Conservation (phyloP, 2,329 filamentous ascomycete genomes). For the Penicillium sp. region DNA sequence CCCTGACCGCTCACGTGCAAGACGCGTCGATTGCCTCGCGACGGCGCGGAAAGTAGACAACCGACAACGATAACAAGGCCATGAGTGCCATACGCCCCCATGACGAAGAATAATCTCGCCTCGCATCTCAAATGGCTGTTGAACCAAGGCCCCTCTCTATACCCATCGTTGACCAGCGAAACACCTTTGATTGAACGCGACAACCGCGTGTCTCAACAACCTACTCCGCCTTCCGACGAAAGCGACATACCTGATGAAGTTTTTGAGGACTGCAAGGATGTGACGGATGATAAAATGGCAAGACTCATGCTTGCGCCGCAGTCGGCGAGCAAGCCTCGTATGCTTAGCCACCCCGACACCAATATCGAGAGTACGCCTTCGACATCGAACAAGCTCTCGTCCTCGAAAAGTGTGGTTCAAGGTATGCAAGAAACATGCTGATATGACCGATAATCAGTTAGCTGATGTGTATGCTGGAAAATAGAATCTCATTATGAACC, state of each 20-base stretch:
- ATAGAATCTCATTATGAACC: slow-evolving; percentile 19
- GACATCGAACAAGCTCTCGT: slow-evolving; percentile 17
- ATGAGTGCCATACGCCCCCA: slow-evolving; percentile 39
- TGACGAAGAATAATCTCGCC: slow-evolving; percentile 50
- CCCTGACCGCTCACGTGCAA: slow-evolving; percentile 26
- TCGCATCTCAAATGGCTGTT: slow-evolving; percentile 49
- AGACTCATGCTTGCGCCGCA: slow-evolving; percentile 43
- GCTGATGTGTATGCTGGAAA: neutral
- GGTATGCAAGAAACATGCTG: slow-evolving; percentile 21
- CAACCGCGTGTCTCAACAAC: slow-evolving; percentile 19
- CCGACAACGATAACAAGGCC: slow-evolving; percentile 16
- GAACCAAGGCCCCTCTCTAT: slow-evolving; percentile 37
- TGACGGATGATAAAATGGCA: slow-evolving; percentile 41
- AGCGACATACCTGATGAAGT: slow-evolving; percentile 18
- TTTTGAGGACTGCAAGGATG: slow-evolving; percentile 26
- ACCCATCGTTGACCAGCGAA: slow-evolving; percentile 28
- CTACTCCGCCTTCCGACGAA: slow-evolving; percentile 19
- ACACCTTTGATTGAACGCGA: slow-evolving; percentile 24
- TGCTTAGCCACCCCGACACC: slow-evolving; percentile 35
- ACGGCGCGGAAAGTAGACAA: slow-evolving; percentile 8
- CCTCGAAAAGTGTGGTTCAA: slow-evolving; percentile 16
- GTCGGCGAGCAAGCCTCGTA: slow-evolving; percentile 40
- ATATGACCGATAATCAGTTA: too few relatives aligned
- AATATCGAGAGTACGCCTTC: slow-evolving; percentile 20
- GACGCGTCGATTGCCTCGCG: slow-evolving; percentile 23